These are phyloP conservation scores for Corrigiola litoralis DNA, from an alignment of 179 eudicot species.

Conservation along the genomic window DNA sequence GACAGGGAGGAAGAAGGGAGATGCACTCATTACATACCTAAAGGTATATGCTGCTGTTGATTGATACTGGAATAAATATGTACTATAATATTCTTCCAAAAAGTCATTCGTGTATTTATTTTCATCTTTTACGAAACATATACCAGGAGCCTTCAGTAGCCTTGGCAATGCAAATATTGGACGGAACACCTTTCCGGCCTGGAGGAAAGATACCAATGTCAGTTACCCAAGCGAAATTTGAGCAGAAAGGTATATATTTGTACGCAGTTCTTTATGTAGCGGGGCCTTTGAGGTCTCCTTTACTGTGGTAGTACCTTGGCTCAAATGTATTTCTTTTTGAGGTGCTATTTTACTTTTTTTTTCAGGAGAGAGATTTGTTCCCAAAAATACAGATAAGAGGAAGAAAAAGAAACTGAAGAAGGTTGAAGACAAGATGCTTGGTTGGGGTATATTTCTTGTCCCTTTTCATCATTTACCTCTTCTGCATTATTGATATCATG, in stretches of 20 bases:
- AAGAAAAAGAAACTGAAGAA: slow-evolving; percentile 86
- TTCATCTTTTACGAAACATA: neutral
- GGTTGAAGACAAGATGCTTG: slow-evolving; percentile 97
- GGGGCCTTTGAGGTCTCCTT: neutral
- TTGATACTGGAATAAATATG: neutral
- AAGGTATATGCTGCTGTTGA: slow-evolving; percentile 49
- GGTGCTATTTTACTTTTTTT: slow-evolving; percentile 4
- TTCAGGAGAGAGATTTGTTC: slow-evolving; percentile 81
- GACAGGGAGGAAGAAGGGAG: slow-evolving; percentile 92
- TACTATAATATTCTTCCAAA: neutral
- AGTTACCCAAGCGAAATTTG: slow-evolving; percentile 81
- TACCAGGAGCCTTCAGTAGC: slow-evolving; percentile 91
- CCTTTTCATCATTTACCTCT: neutral
- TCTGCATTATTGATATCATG: neutral
- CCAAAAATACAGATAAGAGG: slow-evolving; percentile 82
- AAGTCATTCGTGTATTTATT: neutral
- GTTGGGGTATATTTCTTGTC: slow-evolving; percentile 72
- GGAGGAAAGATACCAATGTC: slow-evolving; percentile 76
- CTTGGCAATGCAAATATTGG: slow-evolving; percentile 82
- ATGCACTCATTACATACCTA: slow-evolving; percentile 84
- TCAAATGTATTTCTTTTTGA: slow-evolving; percentile 2
- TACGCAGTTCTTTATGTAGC: neutral
- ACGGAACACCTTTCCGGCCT: slow-evolving; percentile 79
- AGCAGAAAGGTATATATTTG: slow-evolving; percentile 75
- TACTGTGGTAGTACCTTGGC: neutral